Base-by-base conservation (phyloP, 768 basidiomycete genomes). In the Fomitopsis pulvina region DNA sequence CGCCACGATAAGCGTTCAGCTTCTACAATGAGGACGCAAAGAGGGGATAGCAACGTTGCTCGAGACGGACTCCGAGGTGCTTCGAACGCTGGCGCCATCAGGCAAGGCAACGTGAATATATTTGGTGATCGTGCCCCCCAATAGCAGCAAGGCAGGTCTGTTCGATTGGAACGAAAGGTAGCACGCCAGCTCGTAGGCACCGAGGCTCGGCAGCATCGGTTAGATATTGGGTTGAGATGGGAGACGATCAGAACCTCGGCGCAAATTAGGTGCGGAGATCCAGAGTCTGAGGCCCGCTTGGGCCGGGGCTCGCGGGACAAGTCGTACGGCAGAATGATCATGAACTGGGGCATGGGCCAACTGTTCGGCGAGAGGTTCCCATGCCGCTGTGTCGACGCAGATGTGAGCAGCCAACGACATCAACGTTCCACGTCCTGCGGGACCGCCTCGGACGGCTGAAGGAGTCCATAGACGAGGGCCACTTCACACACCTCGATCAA, bases 181-280 rank as follows among this genome's bases (percentile, higher is more conserved):
- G 27, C 42, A 47, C 51, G 54, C 40, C 40, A 49, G 30, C 45
- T 40, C 52, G 45, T 49, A 59, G 58, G 58, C 47, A 59, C 58
- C 58, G 58, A 59, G 58, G 42, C 58, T 59, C 58, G 58, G 58
- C 58, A 45, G 53, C 52, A 54, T 53, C 49, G 49, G 16, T 26
- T 52, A 50, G 55, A 59, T 56, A 52, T 53, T n/a, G n/a, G n/a
- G 47, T 43, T 48, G 51, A 53, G 54, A 52, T 43, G 51, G 24
- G 42, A 51, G 42, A 45, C 52, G 54, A 58, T 54, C 53, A 47
- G 37, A 55, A 51, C 53, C 52, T 51, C 51, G 18, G 27, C 21
- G 22, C 27, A 29, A 26, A 18, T 43, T 49, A 27, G 28, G 11
- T 4, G 26, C 48, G 16, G 34, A 50, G 49, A 50, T 50, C 49